Conservation (phyloP, 495 filamentous ascomycete species). For the Xylaria cubensis region DNA sequence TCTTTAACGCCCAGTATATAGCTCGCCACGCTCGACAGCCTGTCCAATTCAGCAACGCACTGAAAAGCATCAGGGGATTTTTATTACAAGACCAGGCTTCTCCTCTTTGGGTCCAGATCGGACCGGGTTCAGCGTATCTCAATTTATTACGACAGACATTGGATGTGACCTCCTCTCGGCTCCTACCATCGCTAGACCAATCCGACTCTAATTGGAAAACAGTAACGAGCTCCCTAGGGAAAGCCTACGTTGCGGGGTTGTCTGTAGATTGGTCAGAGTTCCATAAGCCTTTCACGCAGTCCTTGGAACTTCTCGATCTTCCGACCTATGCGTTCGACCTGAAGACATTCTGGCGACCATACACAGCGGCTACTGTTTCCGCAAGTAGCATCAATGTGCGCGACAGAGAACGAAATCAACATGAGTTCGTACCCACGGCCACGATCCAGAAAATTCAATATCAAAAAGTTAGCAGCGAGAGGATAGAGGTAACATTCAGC, state of each 20-base stretch:
- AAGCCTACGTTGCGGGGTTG: conserved; percentile 60
- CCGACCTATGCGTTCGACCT: conserved; percentile 70
- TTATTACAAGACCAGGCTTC: conserved; percentile 35
- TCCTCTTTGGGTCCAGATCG: conserved; percentile 57
- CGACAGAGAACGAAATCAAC: conserved; percentile 36
- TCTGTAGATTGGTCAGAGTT: conserved; percentile 70
- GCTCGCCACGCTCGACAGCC: conserved; percentile 58
- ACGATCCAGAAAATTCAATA: conserved; percentile 54
- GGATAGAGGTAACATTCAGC: conserved; percentile 56
- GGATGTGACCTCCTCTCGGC: conserved; percentile 46
- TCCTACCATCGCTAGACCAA: conserved; percentile 44
- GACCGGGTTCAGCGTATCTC: conserved; percentile 61
- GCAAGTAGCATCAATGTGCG: conserved; percentile 58
- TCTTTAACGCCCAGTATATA: conserved; percentile 54
- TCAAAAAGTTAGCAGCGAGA: conserved; percentile 45
- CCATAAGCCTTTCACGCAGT: conserved; percentile 62
- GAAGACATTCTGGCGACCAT: conserved; percentile 72
- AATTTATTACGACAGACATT: conserved; percentile 63
- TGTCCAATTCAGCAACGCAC: conserved; percentile 64
- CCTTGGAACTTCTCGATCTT: conserved; percentile 61
- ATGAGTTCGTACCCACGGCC: conserved; percentile 44
- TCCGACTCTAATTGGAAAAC: conserved; percentile 59
- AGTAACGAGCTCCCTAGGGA: conserved; percentile 54
- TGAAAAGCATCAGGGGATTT: conserved; percentile 48
- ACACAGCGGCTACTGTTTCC: conserved; percentile 50